These are phyloP conservation scores for Fusarium lateritium DNA, from an alignment of 2,329 filamentous ascomycete genomes.

Conservation along the genomic window DNA sequence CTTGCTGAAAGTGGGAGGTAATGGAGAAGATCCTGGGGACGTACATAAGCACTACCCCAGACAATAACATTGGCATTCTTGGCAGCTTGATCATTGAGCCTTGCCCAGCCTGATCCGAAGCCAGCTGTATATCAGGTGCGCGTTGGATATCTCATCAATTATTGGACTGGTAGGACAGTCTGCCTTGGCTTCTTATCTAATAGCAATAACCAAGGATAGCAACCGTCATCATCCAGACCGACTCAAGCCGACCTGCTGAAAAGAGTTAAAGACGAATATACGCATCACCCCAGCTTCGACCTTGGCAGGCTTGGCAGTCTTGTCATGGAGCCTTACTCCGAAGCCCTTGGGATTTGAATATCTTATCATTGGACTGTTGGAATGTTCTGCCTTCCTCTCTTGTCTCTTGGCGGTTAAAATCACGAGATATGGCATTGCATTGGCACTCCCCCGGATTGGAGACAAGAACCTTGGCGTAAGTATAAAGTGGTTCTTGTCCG, in stretches of 20 bases:
- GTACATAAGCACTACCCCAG: constrained; percentile 15
- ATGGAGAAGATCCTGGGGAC: not conserved
- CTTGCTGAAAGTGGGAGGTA: not conserved
- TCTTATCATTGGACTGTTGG: not conserved
- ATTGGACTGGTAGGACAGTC: no score
- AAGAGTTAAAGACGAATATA: not conserved
- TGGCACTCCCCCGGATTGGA: constrained; percentile 30
- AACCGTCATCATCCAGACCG: no score
- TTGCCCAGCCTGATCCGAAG: no score
- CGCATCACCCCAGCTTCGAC: no score
- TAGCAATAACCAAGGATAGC: no score
- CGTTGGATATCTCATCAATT: no score
- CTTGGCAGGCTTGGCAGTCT: no score
- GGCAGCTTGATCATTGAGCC: not conserved
- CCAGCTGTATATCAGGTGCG: no score
- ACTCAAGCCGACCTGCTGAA: no score
- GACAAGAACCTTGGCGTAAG: constrained; percentile 32
- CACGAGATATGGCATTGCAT: constrained; percentile 34
- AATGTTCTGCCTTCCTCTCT: constrained; percentile 24
- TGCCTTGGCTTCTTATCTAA: no score
- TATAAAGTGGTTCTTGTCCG: constrained; percentile 24
- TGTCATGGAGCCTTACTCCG: no score
- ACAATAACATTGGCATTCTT: constrained; percentile 17
- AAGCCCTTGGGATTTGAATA: not conserved
- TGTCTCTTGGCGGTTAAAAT: constrained; percentile 35